Conservation (phyloP, 2,329 filamentous ascomycete species). For the Scytalidium sp. region DNA sequence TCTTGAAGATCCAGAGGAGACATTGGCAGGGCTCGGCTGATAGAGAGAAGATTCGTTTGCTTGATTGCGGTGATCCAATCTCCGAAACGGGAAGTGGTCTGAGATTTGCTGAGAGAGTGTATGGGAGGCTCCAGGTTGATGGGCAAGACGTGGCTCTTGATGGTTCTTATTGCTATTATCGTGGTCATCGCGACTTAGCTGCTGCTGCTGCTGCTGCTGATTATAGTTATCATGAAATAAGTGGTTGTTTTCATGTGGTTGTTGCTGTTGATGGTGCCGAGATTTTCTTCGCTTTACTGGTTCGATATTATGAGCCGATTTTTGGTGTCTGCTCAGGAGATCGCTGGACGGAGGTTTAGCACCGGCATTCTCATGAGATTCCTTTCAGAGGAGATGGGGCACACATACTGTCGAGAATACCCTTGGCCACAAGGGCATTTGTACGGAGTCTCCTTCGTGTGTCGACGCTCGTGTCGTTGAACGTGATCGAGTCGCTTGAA, state of each 20-base stretch:
- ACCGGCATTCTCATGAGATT: conserved; percentile 23
- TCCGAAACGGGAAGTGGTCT: background rate
- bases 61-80: background rate
- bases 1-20: background rate
- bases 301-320: conserved; percentile 49
- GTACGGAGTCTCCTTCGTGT: conserved; percentile 65
- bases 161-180: conserved; percentile 24
- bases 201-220: background rate
- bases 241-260: background rate
- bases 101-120: background rate
- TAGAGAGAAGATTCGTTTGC: background rate
- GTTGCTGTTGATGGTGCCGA: background rate
- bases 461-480: conserved; percentile 60
- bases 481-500: conserved; percentile 65
- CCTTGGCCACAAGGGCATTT: conserved; percentile 60
- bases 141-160: background rate
- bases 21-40: background rate
- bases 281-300: background rate
- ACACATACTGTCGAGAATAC: conserved; percentile 58
- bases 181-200: background rate
- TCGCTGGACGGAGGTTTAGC: conserved; percentile 63
- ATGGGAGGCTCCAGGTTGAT: background rate
- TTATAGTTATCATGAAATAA: background rate
- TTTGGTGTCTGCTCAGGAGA: conserved; percentile 61
- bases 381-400: background rate